A percentile compares a stretch with the other conserved stretches of the same genome.
Evolutionary conservation across 495 filamentous ascomycete genomes (phyloP).

Genomic region (Penicillium soppii): DNA sequence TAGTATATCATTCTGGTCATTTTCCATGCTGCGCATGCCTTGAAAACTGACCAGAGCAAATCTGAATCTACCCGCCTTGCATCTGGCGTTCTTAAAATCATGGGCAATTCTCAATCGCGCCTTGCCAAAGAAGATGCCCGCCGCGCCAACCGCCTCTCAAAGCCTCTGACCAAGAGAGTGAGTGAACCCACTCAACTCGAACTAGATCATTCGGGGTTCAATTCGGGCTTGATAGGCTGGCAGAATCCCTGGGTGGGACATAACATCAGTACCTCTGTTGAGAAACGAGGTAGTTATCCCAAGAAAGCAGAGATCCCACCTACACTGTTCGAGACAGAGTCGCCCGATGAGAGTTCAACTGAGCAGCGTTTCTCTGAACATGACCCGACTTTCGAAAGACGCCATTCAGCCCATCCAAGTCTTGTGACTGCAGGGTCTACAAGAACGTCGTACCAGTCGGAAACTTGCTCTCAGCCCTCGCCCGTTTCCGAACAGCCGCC

Average conservation of each 20-base stretch:
- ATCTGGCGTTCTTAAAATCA: conserved; percentile 21
- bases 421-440: conserved; percentile 16
- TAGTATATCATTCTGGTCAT: conserved; percentile 19
- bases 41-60: conserved; percentile 13
- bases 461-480: conserved; percentile 15
- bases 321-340: conserved; percentile 18
- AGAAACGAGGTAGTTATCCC: conserved; percentile 8
- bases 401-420: conserved; percentile 9
- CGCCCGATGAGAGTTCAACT: conserved; percentile 1
- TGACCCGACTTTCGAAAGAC: not conserved
- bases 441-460: conserved; percentile 27
- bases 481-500: conserved; percentile 16
- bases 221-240: conserved; percentile 27
- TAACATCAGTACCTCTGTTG: conserved; percentile 1
- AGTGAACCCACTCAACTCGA: conserved; percentile 7
- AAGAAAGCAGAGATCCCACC: conserved; percentile 18
- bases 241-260: conserved; percentile 31
- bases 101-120: conserved; percentile 41
- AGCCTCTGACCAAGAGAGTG: conserved; percentile 36
- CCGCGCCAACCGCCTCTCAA: conserved; percentile 43
- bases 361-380: not conserved
- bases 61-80: conserved; percentile 10
- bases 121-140: conserved; percentile 36
- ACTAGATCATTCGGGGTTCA: conserved; percentile 8
- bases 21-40: conserved; percentile 16